Percentiles rank a stretch among this genome's conserved stretches.
phyloP scores from a whole-genome alignment of 2,329 filamentous ascomycete genomes.

The Clarireedia monteithiana region DNA sequence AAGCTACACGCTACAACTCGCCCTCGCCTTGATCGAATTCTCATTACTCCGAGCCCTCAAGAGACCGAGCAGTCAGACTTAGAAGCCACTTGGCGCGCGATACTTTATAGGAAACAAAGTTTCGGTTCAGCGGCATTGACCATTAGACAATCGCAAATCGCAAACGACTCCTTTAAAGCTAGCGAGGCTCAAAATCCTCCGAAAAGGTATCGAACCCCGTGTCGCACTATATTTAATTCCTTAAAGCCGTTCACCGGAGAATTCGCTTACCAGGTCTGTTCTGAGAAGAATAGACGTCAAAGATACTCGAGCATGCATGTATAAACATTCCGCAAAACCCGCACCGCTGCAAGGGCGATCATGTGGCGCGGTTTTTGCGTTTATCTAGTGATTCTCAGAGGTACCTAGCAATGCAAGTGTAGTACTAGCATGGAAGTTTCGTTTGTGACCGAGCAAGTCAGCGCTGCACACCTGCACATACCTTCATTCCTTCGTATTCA shows the following conservation, averaged over 20 bases:
- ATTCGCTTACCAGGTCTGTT: background rate
- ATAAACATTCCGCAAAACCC: background rate
- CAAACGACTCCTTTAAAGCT: no score
- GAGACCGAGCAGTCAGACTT: no score
- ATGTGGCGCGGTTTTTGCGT: background rate
- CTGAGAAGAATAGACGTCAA: background rate
- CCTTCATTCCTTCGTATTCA: constrained; percentile 2
- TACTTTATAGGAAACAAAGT: background rate
- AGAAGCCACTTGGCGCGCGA: background rate
- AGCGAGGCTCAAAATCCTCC: background rate
- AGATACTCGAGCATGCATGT: background rate
- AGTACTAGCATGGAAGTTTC: constrained; percentile 1
- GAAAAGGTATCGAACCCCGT: no score
- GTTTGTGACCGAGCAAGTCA: background rate
- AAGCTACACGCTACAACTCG: no score
- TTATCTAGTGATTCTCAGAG: background rate
- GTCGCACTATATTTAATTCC: no score
- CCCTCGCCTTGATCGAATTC: no score
- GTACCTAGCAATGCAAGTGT: background rate
- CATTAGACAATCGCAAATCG: no score
- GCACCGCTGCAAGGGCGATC: constrained; percentile 1
- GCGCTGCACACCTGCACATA: background rate
- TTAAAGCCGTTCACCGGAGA: no score
- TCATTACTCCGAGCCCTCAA: no score
- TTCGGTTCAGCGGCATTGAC: background rate